Conservation (phyloP, 192 early-diverging fungal species). For the Rhizophagus prolifer region DNA sequence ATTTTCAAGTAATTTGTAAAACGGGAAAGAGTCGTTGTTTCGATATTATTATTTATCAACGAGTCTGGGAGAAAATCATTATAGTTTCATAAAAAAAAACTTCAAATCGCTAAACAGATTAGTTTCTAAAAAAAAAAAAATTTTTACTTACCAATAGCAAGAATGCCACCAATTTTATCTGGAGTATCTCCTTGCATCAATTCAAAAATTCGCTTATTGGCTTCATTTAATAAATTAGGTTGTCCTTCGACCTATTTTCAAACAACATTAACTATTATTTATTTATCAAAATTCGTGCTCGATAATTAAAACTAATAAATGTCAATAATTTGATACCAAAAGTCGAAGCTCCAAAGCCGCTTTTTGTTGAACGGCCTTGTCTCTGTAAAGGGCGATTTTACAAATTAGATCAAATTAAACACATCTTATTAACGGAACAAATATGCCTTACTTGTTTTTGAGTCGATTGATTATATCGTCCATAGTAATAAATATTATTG, state of each 20-base stretch:
- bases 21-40: conserved; percentile 40
- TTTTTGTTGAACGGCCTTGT: conserved; percentile 18
- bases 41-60: conserved; percentile 28
- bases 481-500: neutral
- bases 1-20: conserved; percentile 76
- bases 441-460: conserved; percentile 13
- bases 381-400: neutral
- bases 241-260: conserved; percentile 28
- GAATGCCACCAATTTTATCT: conserved; percentile 26
- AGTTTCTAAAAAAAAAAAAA: too few relatives aligned
- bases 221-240: conserved; percentile 31
- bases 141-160: conserved; percentile 11
- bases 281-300: neutral
- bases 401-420: neutral
- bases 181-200: conserved; percentile 30
- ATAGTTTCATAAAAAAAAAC: neutral
- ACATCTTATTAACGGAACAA: neutral
- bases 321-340: neutral
- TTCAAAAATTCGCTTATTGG: conserved; percentile 30
- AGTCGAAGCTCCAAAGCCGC: conserved; percentile 15
- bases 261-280: neutral
- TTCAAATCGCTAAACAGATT: neutral
- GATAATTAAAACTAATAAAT: neutral
- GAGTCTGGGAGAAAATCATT: conserved; percentile 2
- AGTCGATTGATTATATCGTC: conserved; percentile 20